Evolutionary conservation across 441 rosid species (phyloP), one percentile per base, ranked within the genome.

Genomic region (Pelargonium myrrhifolium): DNA sequence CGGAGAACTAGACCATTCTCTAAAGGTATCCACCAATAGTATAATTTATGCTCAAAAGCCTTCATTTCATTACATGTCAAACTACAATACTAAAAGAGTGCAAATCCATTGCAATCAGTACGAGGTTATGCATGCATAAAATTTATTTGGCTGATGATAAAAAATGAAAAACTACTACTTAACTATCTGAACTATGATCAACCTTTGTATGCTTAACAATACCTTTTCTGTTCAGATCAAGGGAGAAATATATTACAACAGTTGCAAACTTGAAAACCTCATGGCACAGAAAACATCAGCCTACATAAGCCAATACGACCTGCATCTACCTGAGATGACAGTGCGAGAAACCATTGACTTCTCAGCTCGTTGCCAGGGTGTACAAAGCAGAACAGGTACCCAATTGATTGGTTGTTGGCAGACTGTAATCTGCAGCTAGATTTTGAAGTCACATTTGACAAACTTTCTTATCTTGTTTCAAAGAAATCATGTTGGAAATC

Each of bases 261-360:
- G 87, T 9, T 71, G 76, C 73, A 60, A 39, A 62, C 68, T 86
- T 40, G 75, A 82, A 22, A 87, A 85, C 75, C 84, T 83, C 69
- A 74, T 75, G 74, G 82, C 86, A 21, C 84, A 78, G 65, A 86
- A 79, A 75, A 83, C 86, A 11, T 83, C 88, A 11, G 85, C 85
- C 2, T 88, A 88, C 68, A 75, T 88, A 35, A 85, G 94, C 74
- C 94, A 85, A 71, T 62, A 79, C 55, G 96, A 89, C 53, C 72
- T 81, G 14, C 89, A 89, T 66, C 81, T 81, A 17, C 83, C 89
- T 39, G 92, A 90, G 64, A 73, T 87, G 79, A 87, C 88, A 39
- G 92, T 83, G 18, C 79, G 89, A 74, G 89, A 85, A 74, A 76
- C 82, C 3, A 73, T 83, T 66, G 87, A 82, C 63, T 85, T 83